These are phyloP conservation scores for Croton laevigatus DNA, from an alignment of 441 rosid species.

Conservation along the genomic window DNA sequence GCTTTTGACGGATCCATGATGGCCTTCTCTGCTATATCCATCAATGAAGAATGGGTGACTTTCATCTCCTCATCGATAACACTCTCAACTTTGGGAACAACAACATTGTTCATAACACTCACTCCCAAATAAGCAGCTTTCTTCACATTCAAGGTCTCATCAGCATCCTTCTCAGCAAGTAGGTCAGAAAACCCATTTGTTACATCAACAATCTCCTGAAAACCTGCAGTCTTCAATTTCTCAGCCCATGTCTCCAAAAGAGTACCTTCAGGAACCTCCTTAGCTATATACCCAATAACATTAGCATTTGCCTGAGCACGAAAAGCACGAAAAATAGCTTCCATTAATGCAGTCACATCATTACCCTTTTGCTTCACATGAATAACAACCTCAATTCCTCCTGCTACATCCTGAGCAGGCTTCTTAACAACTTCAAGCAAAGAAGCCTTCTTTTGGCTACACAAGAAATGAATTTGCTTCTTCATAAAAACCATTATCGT, in stretches of 20 bases:
- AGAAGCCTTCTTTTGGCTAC: slow-evolving; percentile 69
- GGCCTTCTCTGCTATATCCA: slow-evolving; percentile 83
- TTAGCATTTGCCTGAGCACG: slow-evolving; percentile 33
- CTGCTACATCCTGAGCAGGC: slow-evolving; percentile 49
- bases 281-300: slow-evolving; percentile 68
- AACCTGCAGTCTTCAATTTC: slow-evolving; percentile 48
- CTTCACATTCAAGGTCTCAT: slow-evolving; percentile 58
- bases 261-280: slow-evolving; percentile 80
- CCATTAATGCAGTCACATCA: slow-evolving; percentile 65
- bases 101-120: slow-evolving; percentile 66
- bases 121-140: slow-evolving; percentile 75
- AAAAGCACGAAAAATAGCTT: slow-evolving; percentile 55
- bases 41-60: slow-evolving; percentile 65
- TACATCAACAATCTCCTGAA: slow-evolving; percentile 49
- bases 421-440: slow-evolving; percentile 62
- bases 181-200: slow-evolving; percentile 76
- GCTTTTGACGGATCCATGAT: slow-evolving; percentile 74
- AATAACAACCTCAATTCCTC: slow-evolving; percentile 55
- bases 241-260: slow-evolving; percentile 75
- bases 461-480: slow-evolving; percentile 74
- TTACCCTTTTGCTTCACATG: slow-evolving; percentile 69
- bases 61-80: slow-evolving; percentile 88
- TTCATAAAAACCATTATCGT: slow-evolving; percentile 78
- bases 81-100: slow-evolving; percentile 76
- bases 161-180: slow-evolving; percentile 66